Evolutionary conservation across 148 eudicot genomes (phyloP), one percentile per base, ranked within the genome.

Genomic region (Chenopodium suecicum): DNA sequence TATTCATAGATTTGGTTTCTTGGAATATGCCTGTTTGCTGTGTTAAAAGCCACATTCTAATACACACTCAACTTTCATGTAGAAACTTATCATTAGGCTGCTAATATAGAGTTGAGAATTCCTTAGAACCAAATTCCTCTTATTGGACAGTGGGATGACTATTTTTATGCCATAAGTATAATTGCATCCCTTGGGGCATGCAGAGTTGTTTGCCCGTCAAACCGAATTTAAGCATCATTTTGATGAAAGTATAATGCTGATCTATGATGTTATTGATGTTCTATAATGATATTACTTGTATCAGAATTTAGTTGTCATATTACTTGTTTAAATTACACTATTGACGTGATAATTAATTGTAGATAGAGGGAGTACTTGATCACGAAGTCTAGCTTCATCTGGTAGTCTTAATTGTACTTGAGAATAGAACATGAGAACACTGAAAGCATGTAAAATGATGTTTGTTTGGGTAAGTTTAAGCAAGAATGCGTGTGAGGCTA

Each of bases 11-110:
- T 54, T 64, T 82, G 48, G 44, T 70, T 58, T 77, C 77, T 82
- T 56, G 75, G 84, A 82, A 71, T 82, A 68, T 82, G 75, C 80
- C 68, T 76, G 47, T 71, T 76, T 76, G 67, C 27, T 60, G 67
- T 79, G 69, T 37, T 69, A 32, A 34, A 69, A 60, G 74, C 52
- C 73, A 41, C 48, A 22, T 71, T 66, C 8, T 54, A 23, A 41
- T 41, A 12, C 1, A 19, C 41, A 32, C 27, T 70, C 1, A 20
- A 23, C 48, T 41, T 64, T 68, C 56, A 77, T 41, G n/a, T 27
- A 70, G 10, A 23, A 66, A 25, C 78, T 17, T 37, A 7, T 58
- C 25, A 12, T 58, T 47, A 12, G 44, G 25, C 7, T 17, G 29
- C 62, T 60, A 50, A 56, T 19, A 17, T 19, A 17, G 62, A 56